Base-by-base conservation (phyloP, 768 basidiomycete genomes). In the Phylloporus arenicola region DNA sequence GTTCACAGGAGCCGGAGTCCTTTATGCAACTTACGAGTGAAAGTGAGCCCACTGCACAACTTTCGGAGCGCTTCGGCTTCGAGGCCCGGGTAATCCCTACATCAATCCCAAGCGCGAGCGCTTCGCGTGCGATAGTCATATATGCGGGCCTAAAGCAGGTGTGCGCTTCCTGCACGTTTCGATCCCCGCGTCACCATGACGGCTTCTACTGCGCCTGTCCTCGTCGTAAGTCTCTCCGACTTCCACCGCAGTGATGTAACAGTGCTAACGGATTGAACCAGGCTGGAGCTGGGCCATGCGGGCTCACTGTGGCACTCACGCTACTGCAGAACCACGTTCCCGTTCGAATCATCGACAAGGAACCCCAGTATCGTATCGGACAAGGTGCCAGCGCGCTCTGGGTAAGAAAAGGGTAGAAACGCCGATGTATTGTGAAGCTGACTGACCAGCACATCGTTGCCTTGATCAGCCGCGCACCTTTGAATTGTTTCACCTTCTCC, bases 321-420 rank as follows among this genome's bases (percentile, higher is more conserved):
- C 60, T 73, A 22, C 57, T 75, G 14, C 66, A 67, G 19, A 77
- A 78, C 59, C 70, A 72, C 5, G 62, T 80, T 16, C 68, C 75
- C 10, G 72, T 81, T 7, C 74, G 77, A 17, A 72, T 83, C 24
- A 74, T 82, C 41, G 75, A 81, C 50, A 77, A 76, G 53, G 71
- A 70, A 44, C 56, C 64, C 0, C 45, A 64, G 0, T 65, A 69
- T 10, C 67, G 61, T 13, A 54, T 70, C 14, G 72, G 72, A 3
- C 69, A 73, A 50, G 70, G 76, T 3, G 70, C 68, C 3, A 63
- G 62, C 4, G 74, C 65, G 3, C 54, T 78, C 24, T 72, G 71
- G 68, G 74, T 73, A 35, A 31, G 64, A 25, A 48, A 10, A 14
- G 13, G 24, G 16, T 6, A 9, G 16, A 10, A n/a, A 27, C 9